Conservation (phyloP, 225 moss, liverwort and hornwort genomes). For the Sphagnum tenellum region DNA sequence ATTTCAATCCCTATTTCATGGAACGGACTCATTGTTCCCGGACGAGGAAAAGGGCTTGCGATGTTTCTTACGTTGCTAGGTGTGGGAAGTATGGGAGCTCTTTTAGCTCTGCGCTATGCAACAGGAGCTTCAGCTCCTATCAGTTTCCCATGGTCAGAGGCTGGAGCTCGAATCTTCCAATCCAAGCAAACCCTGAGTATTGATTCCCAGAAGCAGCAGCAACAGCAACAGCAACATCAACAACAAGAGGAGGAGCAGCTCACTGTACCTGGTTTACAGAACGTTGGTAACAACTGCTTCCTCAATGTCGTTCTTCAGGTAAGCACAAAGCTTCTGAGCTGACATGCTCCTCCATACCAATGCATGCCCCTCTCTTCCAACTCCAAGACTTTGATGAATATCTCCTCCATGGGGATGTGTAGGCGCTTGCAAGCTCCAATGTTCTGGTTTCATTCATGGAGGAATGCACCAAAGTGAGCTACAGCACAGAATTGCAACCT, state of each 20-base stretch:
- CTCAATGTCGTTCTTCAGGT: slow-evolving; percentile 95
- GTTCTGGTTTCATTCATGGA: slow-evolving; percentile 68
- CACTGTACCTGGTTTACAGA: slow-evolving; percentile 74
- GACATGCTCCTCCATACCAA: no score
- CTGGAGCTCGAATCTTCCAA: slow-evolving; percentile 8
- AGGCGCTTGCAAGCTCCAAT: slow-evolving; percentile 88
- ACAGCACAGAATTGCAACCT: slow-evolving; percentile 36
- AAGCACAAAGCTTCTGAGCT: not conserved
- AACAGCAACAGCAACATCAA: not conserved
- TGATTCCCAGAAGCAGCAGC: slow-evolving; percentile 3
- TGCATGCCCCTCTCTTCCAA: no score
- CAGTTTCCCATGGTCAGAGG: slow-evolving; percentile 29
- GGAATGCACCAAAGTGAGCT: slow-evolving; percentile 45
- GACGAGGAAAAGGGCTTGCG: slow-evolving; percentile 30
- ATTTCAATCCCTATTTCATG: slow-evolving; percentile 33
- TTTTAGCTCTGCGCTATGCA: slow-evolving; percentile 45
- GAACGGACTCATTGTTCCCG: slow-evolving; percentile 33
- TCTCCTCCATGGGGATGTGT: slow-evolving; percentile 3
- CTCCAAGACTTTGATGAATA: not conserved
- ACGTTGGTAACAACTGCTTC: slow-evolving; percentile 86
- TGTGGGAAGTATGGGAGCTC: slow-evolving; percentile 58
- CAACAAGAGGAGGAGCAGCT: slow-evolving; percentile 12
- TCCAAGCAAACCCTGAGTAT: slow-evolving; percentile 12
- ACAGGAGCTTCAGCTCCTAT: slow-evolving; percentile 22
- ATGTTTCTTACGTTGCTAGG: slow-evolving; percentile 46